Evolutionary conservation across 2,329 filamentous ascomycete genomes (phyloP).

Genomic region (Exophiala sideris): DNA sequence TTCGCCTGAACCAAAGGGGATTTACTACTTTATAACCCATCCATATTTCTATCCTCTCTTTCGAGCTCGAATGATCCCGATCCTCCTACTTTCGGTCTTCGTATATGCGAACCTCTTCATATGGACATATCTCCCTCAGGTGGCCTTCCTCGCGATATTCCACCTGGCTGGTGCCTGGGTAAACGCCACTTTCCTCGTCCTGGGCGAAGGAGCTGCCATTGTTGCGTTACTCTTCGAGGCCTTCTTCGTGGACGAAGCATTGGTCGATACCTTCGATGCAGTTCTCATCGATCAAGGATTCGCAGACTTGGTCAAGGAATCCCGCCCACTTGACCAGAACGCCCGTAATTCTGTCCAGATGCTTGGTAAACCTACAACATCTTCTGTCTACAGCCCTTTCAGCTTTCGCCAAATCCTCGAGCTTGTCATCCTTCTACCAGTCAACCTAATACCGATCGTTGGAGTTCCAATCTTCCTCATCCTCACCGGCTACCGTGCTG

Average conservation of each 20-base stretch:
- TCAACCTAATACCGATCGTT: constrained; percentile 82
- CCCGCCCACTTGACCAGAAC: constrained; percentile 61
- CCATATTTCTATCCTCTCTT: constrained; percentile 81
- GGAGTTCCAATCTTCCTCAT: constrained; percentile 83
- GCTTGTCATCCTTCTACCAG: constrained; percentile 71
- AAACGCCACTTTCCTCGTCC: constrained; percentile 78
- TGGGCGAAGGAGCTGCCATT: constrained; percentile 63
- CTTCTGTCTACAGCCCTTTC: constrained; percentile 81
- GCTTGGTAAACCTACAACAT: constrained; percentile 74
- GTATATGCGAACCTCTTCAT: constrained; percentile 84
- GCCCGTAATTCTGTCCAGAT: constrained; percentile 70
- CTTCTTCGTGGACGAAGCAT: constrained; percentile 74
- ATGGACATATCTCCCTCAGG: constrained; percentile 84
- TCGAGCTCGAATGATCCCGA: constrained; percentile 70
- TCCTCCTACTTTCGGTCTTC: constrained; percentile 75
- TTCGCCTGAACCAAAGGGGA: constrained; percentile 52
- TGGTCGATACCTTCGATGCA: constrained; percentile 81
- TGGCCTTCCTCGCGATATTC: constrained; percentile 83
- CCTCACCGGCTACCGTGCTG: constrained; percentile 80
- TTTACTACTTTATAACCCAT: constrained; percentile 76
- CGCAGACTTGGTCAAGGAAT: constrained; percentile 63
- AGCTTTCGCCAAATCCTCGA: constrained; percentile 87
- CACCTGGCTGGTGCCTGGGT: constrained; percentile 85
- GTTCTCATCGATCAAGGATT: constrained; percentile 73
- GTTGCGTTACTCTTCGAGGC: constrained; percentile 69